phyloP scores from a whole-genome alignment of 2,329 filamentous ascomycete genomes.

The Tolypocladium sp. region DNA sequence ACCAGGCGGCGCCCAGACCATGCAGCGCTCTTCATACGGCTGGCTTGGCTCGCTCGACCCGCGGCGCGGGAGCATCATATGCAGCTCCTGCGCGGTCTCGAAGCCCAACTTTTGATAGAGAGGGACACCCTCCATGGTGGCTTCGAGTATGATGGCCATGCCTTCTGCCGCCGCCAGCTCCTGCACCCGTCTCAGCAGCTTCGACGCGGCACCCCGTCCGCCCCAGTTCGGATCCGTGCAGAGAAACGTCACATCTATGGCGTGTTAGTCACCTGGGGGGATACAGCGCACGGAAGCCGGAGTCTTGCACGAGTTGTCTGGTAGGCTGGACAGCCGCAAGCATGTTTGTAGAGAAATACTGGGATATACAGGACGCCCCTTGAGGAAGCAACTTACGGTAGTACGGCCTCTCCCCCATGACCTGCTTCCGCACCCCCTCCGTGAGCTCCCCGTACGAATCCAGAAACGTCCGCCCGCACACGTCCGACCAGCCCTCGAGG shows the following conservation, averaged over 20 bases:
- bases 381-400: constrained; percentile 23
- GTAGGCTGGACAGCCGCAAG: too few relatives aligned
- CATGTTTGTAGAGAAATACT: too few relatives aligned
- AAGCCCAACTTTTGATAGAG: constrained; percentile 31
- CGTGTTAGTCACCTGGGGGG: neutral
- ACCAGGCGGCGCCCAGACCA: constrained; percentile 17
- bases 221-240: constrained; percentile 26
- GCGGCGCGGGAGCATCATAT: constrained; percentile 23
- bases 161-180: constrained; percentile 19
- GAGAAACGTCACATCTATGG: constrained; percentile 26
- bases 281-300: neutral
- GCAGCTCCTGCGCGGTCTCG: constrained; percentile 16
- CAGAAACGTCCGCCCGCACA: constrained; percentile 19
- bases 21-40: constrained; percentile 23
- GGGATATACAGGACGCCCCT: neutral
- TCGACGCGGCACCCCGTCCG: constrained; percentile 24
- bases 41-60: constrained; percentile 17
- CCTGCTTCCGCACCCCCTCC: constrained; percentile 18
- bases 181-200: constrained; percentile 22
- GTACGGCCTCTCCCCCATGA: constrained; percentile 19
- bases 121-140: constrained; percentile 25
- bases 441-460: constrained; percentile 22
- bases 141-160: constrained; percentile 27
- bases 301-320: neutral
- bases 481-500: constrained; percentile 18